Evolutionary conservation across 805 yeast species (phyloP), one percentile per base, ranked within the genome.

Genomic region (Kurtzmaniella cleridarum): DNA sequence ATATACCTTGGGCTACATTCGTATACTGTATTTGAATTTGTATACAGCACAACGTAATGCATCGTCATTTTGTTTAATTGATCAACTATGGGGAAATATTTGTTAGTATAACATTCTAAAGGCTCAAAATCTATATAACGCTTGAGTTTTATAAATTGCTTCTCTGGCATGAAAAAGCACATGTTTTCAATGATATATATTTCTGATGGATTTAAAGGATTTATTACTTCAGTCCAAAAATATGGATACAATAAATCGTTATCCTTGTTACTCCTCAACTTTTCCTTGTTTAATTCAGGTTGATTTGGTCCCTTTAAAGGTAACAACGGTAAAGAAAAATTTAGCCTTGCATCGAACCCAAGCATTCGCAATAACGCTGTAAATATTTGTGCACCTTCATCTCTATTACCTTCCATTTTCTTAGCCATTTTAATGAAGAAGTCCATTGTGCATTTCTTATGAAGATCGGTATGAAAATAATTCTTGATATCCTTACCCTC

Each of bases 171-270:
- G 32, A 55, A 57, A 36, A 62, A 62, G 20, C 61, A 48, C 20
- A 48, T 45, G 2, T 60, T 42, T 35, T 62, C 68, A 0, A 62
- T n/a, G 1, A 60, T 39, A 12, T 59, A 36, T 1, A 62, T 23
- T 38, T 60, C 61, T 10, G 41, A 26, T 1, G 43, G 38, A 35
- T 62, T 41, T 9, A 54, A 28, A 1, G 68, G 67, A 41, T 62
- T 60, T 12, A 62, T 43, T 3, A 62, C 39, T 39, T 62, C 68
- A 6, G 64, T 60, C 68, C 68, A 62, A 39, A 44, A 62, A 41
- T 62, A 62, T 1, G 68, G 68, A 38, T 57, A 62, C 6, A 62
- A 40, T 9, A 62, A 43, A 41, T 62, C 68, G 40, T 49, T 47
- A 34, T 62, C 68, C 34, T 53, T 55, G 30, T 56, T 61, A 5